Evolutionary conservation across 139 green algal species (phyloP).

Genomic region (Protoeuglena noctilucae): DNA sequence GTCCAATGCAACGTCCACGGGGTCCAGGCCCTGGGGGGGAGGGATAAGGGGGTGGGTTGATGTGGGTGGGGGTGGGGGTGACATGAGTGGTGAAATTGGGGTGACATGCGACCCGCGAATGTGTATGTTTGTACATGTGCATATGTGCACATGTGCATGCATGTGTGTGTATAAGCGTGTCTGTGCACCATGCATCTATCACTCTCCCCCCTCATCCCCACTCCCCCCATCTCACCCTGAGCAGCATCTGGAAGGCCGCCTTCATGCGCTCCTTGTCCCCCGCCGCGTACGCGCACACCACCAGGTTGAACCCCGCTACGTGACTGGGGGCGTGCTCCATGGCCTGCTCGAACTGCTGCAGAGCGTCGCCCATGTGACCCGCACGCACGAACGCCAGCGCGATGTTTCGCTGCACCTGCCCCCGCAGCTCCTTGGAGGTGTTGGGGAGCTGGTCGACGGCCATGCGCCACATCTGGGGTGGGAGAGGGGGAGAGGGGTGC

Average conservation of each 20-base stretch:
- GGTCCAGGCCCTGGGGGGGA: constrained; percentile 9
- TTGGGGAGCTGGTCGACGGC: constrained; percentile 58
- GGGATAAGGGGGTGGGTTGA: neutral
- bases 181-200: too few relatives aligned
- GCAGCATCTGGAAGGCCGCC: constrained; percentile 38
- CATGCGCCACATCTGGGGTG: constrained; percentile 83
- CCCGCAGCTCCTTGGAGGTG: constrained; percentile 30
- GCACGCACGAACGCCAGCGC: constrained; percentile 53
- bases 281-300: constrained; percentile 57
- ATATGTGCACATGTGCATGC: too few relatives aligned
- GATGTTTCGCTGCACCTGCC: constrained; percentile 69
- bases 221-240: constrained; percentile 16
- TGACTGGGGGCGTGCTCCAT: constrained; percentile 50
- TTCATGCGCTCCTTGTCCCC: constrained; percentile 62
- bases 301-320: constrained; percentile 62
- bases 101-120: too few relatives aligned
- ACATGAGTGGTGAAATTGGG: too few relatives aligned
- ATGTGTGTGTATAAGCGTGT: too few relatives aligned
- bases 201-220: too few relatives aligned
- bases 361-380: constrained; percentile 61
- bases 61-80: too few relatives aligned
- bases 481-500: too few relatives aligned
- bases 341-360: constrained; percentile 38
- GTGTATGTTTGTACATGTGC: too few relatives aligned
- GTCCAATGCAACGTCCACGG: constrained; percentile 19